phyloP scores from a whole-genome alignment of 164 flowering plant species.

The Stephania japonica region DNA sequence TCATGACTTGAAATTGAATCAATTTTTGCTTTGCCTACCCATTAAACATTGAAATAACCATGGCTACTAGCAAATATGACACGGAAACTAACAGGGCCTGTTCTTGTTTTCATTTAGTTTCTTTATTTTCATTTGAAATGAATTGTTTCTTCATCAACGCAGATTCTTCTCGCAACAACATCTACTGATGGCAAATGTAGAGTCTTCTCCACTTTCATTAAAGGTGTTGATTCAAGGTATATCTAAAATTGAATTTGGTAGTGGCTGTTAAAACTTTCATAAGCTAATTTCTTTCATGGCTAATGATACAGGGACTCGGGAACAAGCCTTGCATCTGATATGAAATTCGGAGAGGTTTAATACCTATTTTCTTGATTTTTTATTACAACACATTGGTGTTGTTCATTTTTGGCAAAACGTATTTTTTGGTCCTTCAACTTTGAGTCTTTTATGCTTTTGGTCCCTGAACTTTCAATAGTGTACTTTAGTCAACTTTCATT shows the following conservation, averaged over 20 bases:
- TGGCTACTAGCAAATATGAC: not conserved
- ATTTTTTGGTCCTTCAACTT: too few relatives aligned
- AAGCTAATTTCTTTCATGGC: constrained; percentile 6
- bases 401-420: too few relatives aligned
- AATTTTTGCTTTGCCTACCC: not conserved
- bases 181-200: constrained; percentile 99
- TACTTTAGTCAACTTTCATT: too few relatives aligned
- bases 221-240: constrained; percentile 91
- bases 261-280: not conserved
- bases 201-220: constrained; percentile 88
- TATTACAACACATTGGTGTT: not conserved
- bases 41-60: not conserved
- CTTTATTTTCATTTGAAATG: not conserved
- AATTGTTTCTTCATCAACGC: not conserved
- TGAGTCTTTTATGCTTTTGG: too few relatives aligned
- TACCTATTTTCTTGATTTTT: constrained; percentile 3
- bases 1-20: not conserved
- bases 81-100: not conserved
- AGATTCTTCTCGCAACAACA: constrained; percentile 94
- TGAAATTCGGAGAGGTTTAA: constrained; percentile 94
- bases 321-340: constrained; percentile 47
- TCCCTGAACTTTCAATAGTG: too few relatives aligned
- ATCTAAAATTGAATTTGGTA: constrained; percentile 8
- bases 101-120: constrained; percentile 2
- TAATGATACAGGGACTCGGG: constrained; percentile 53